Conservation (phyloP, 805 yeast species). For the Yamadazyma philogaea region DNA sequence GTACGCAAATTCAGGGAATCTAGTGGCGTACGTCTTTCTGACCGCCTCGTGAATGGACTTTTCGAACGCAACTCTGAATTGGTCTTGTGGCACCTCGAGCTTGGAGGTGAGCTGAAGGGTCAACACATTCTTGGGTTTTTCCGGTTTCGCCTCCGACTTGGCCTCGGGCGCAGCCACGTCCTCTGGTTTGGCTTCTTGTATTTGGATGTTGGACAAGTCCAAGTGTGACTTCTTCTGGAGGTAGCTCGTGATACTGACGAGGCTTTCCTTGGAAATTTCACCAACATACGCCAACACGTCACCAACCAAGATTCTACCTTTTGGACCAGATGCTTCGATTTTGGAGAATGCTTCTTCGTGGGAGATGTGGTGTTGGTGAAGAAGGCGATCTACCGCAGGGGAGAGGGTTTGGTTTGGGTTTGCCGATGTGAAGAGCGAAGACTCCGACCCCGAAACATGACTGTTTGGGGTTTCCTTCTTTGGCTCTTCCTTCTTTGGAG, state of each 20-base stretch:
- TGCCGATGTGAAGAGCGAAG: constrained; percentile 42
- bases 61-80: constrained; percentile 30
- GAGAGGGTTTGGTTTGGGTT: constrained; percentile 62
- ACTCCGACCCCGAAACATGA: constrained; percentile 5
- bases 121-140: constrained; percentile 28
- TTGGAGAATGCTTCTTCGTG: constrained; percentile 65
- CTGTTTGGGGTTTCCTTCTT: neutral
- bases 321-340: constrained; percentile 83
- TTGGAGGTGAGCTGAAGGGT: constrained; percentile 23
- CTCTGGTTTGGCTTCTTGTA: constrained; percentile 23
- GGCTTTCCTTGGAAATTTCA: constrained; percentile 55
- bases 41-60: constrained; percentile 29
- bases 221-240: constrained; percentile 57
- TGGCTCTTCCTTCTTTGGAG: constrained; percentile 14
- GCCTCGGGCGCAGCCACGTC: constrained; percentile 6
- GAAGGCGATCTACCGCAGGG: constrained; percentile 74
- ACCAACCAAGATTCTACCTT: constrained; percentile 85
- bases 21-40: constrained; percentile 27
- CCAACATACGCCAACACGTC: constrained; percentile 88
- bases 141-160: constrained; percentile 6
- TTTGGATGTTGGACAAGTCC: constrained; percentile 59
- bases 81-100: constrained; percentile 24
- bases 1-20: constrained; percentile 35
- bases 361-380: constrained; percentile 61
- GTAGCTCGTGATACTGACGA: constrained; percentile 51